Base-by-base conservation (phyloP, 2,329 filamentous ascomycete genomes). In the Hypocreales sp. region DNA sequence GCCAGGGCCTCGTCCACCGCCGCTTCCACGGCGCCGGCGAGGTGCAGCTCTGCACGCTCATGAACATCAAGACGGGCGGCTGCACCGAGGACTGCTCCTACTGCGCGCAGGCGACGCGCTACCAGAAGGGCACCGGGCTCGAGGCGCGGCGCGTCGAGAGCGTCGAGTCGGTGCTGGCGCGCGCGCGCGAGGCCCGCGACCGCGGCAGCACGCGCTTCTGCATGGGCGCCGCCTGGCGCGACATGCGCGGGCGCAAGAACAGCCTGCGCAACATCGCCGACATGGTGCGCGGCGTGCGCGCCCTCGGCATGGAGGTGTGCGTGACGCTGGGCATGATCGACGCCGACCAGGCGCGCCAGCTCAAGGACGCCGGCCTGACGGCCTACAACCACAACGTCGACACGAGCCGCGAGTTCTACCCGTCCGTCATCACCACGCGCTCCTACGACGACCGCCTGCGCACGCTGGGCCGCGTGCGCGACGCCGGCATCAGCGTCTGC, bases 301-400 rank as follows among this genome's bases (percentile, higher is more conserved):
- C 55, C 1, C 65, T 93, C 65, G 80, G 76, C 25, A 87, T 93
- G 80, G 84, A 93, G 52, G 76, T 74, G 7, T 93, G 84, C 50
- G 84, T 93, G n/a, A 93, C 84, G 2, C 65, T 93, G 13, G 84
- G 84, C 40, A 92, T 92, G 84, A 83, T 93, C 41, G 81, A 92
- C 50, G 66, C 62, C 5, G 61, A 64, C 38, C 83, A 92, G 59
- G 84, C 84, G 16, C 68, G 69, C 44, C 79, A 90, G 56, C 66
- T 93, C 37, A 84, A 83, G 47, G 72, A 72, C 2, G 84, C 83
- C 0, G 84, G 84, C 0, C 55, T 93, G 41, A 92, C 84, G 11
- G 84, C 84, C 1, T 92, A 93, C 55, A 93, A 93, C 56, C 84
- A 93, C 63, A 93, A 93, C 48, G 66, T 93, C 37, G 84, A 93